Base-by-base conservation (phyloP, 75 land plant genomes). In the Gnetum montanum region DNA sequence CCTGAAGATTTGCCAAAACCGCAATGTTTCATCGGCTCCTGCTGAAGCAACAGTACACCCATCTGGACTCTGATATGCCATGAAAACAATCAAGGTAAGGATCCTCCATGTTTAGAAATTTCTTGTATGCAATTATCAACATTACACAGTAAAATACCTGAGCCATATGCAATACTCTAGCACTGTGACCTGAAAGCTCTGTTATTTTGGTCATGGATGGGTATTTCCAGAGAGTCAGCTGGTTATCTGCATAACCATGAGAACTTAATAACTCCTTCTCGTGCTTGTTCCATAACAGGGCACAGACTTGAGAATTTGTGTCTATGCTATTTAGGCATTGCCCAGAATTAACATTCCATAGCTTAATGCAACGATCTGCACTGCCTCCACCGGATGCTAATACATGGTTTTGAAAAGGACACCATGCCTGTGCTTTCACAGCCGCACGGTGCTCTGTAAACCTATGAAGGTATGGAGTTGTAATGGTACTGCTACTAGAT, bases 1-100 rank as follows among this genome's bases (percentile, higher is more conserved):
- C 10, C 96, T 88, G 59, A 90, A 90, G 1, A 80, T 85, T 56
- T 90, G 82, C 96, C 96, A 90, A 43, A 90, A 90, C 57, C 88
- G 50, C 27, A 90, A 48, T 1, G 96, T 86, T 43, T 90, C 90
- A 56, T 86, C 90, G 23, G 75, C 90, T 8, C 87, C 83, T 47
- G 87, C 90, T 49, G 96, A 74, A 43, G 96, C 96, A 23, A 90
- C 84, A 12, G 84, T 90, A 63, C 63, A 83, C 23, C 96, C 96
- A 72, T 90, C 96, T 20, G 96, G 96, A 49, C 51, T 58, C 49
- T 31, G 53, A 61, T n/a, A n/a, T n/a, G n/a, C 5, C 52, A 46
- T 12, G 52, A 58, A 11, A 61, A 58, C 31, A 31, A 31, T 15
- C 35, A 61, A 35, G 27, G 15, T 19, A 60, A 49, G 33, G 48